Evolutionary conservation across 2,329 filamentous ascomycete species (phyloP), one percentile per base, ranked within the genome.

Genomic region (Zopfia rhizophila): DNA sequence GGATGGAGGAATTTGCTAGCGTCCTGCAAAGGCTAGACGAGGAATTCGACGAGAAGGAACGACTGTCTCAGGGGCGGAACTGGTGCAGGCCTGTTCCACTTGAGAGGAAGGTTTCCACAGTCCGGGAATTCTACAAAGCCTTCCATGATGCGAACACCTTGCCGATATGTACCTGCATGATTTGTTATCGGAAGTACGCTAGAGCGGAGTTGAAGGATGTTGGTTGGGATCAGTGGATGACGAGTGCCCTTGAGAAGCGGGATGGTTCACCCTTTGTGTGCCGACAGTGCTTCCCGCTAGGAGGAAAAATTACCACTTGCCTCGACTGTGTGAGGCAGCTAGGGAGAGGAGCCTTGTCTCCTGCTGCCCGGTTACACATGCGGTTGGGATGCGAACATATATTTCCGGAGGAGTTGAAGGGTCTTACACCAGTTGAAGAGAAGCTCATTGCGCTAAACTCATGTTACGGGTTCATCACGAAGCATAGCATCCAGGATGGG

Each of bases 381-480:
- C 16, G 24, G 39, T n/a, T 43, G n/a, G 12, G 29, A 43, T 43
- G 29, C 27, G 22, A 43, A 30, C 29, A 43, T n/a, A 24, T 7
- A 17, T 43, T 23, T 27, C 39, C 29, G 29, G 18, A 43, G 12
- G 29, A 43, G 39, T 19, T 43, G 21, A 28, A 43, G 29, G 39
- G 23, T 12, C 23, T 43, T 10, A 24, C 39, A 7, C 39, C 29
- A 4, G 23, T 43, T 5, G 39, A 43, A 17, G 39, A 43, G 39
- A 43, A 43, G 29, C 29, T 43, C 3, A 43, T 36, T 24, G 39
- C 39, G 14, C 39, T 43, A 11, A 43, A 43, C 30, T 27, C 30
- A 10, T 43, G 19, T 35, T 43, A 43, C 22, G 29, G 37, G 17
- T 43, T 43, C 21, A 43, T 43, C 13, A 43, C 39, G 17, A 43